Percentiles rank a stretch among this genome's conserved stretches.
These are phyloP conservation scores for Triglochin maritima DNA, from an alignment of 106 monocot species.

Conservation along the genomic window DNA sequence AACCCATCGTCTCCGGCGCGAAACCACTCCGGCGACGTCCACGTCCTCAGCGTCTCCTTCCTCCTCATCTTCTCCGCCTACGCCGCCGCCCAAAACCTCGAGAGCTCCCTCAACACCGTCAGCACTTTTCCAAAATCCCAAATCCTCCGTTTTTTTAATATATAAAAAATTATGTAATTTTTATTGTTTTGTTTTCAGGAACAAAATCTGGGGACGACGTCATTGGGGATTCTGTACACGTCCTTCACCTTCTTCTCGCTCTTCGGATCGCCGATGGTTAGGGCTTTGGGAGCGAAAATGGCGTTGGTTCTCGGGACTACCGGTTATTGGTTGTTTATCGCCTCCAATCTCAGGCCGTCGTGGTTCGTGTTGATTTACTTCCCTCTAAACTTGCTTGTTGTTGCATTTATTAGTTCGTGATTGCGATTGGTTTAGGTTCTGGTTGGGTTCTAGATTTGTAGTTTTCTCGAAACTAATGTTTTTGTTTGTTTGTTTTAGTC, in stretches of 20 bases:
- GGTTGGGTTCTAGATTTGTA: no score
- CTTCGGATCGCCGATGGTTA: conserved; percentile 59
- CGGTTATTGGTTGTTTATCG: conserved; percentile 88
- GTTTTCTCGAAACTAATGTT: no score
- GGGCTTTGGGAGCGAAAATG: conserved; percentile 49
- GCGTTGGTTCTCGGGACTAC: conserved; percentile 71
- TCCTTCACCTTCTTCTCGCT: conserved; percentile 85
- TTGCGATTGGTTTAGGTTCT: no score
- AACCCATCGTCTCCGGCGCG: not conserved
- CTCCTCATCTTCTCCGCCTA: conserved; percentile 90
- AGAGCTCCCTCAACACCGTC: conserved; percentile 82
- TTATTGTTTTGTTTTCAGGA: conserved; percentile 36
- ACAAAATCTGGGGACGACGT: conserved; percentile 60
- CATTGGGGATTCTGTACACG: conserved; percentile 73
- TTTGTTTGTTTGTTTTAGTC: no score
- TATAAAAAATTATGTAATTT: not conserved
- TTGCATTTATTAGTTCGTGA: not conserved
- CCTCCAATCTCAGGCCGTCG: conserved; percentile 67
- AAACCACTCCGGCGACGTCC: conserved; percentile 35
- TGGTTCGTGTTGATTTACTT: conserved; percentile 30
- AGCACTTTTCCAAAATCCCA: not conserved
- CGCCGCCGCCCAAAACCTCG: conserved; percentile 77
- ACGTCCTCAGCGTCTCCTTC: conserved; percentile 68
- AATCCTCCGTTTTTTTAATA: not conserved
- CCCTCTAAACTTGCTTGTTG: not conserved